These are phyloP conservation scores for Sporothrix mexicana DNA, from an alignment of 2,329 filamentous ascomycete species.

Conservation along the genomic window DNA sequence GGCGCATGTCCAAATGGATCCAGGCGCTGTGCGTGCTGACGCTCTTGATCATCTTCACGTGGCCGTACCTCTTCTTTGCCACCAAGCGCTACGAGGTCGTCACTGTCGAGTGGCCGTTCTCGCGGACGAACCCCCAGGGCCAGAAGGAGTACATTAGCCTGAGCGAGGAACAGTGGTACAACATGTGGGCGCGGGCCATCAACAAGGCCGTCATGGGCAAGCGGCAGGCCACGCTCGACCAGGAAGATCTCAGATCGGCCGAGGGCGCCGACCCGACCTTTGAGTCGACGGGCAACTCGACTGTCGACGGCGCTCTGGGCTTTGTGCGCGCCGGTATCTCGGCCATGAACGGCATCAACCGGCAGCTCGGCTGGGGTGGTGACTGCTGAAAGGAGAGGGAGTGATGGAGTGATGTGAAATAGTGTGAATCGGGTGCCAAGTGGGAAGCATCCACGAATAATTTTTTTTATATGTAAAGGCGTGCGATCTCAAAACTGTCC, in stretches of 20 bases:
- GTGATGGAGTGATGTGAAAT: not conserved
- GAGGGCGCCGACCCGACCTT: slow-evolving; percentile 49
- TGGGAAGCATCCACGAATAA: not conserved
- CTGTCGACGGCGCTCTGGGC: slow-evolving; percentile 50
- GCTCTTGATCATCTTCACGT: slow-evolving; percentile 71
- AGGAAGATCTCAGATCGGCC: slow-evolving; percentile 58
- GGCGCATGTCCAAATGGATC: slow-evolving; percentile 69
- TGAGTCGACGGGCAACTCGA: slow-evolving; percentile 46
- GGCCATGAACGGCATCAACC: slow-evolving; percentile 59
- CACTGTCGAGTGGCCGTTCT: slow-evolving; percentile 65
- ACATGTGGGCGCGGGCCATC: slow-evolving; percentile 66
- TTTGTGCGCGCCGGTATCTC: slow-evolving; percentile 56
- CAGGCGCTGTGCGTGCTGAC: slow-evolving; percentile 69
- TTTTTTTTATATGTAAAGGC: not conserved
- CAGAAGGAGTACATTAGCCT: slow-evolving; percentile 58
- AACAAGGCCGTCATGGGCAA: slow-evolving; percentile 63
- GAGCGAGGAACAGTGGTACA: slow-evolving; percentile 66
- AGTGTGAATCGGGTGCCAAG: not conserved
- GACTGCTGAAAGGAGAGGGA: slow-evolving; percentile 35
- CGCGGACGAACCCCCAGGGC: slow-evolving; percentile 45
- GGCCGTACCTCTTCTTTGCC: slow-evolving; percentile 71
- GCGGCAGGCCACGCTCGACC: slow-evolving; percentile 60
- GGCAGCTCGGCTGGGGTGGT: slow-evolving; percentile 60
- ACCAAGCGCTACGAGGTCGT: slow-evolving; percentile 72
- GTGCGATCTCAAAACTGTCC: not conserved